Percentiles rank a stretch among this genome's conserved stretches.
phyloP scores from a whole-genome alignment of 2,329 filamentous ascomycete species.

The Akanthomyces dipterigenus region DNA sequence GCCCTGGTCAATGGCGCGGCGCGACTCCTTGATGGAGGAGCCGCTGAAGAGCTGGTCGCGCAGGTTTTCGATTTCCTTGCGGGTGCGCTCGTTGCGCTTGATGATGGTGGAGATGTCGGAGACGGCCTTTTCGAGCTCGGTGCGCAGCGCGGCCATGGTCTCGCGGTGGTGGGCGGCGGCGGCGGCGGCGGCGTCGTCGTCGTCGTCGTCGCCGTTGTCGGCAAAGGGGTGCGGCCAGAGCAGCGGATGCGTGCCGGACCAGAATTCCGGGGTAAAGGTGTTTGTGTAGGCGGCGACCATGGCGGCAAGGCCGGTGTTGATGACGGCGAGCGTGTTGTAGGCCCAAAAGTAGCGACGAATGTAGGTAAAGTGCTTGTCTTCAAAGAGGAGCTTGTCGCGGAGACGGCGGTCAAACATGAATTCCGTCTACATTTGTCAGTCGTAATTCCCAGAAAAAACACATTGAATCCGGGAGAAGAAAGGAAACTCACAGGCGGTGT shows the following conservation, averaged over 20 bases:
- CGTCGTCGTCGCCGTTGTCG: no score
- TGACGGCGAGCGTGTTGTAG: slow-evolving; percentile 52
- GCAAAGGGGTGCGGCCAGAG: slow-evolving; percentile 50
- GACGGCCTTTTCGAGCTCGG: slow-evolving; percentile 46
- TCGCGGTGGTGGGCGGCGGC: slow-evolving; percentile 42
- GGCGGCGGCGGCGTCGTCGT: slow-evolving; percentile 8
- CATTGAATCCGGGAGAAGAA: background rate
- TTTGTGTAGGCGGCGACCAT: slow-evolving; percentile 51
- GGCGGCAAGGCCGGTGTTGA: slow-evolving; percentile 52
- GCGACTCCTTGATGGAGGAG: slow-evolving; percentile 54
- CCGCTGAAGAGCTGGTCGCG: slow-evolving; percentile 57
- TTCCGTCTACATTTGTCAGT: slow-evolving; percentile 27
- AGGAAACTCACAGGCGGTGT: slow-evolving; percentile 41
- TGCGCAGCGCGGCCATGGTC: slow-evolving; percentile 37
- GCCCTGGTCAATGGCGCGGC: slow-evolving; percentile 57
- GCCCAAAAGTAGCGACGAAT: slow-evolving; percentile 58
- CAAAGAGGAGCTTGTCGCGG: slow-evolving; percentile 53
- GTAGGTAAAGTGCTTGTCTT: slow-evolving; percentile 55
- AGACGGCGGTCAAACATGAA: slow-evolving; percentile 53
- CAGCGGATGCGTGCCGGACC: slow-evolving; percentile 46
- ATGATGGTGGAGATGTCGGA: slow-evolving; percentile 40
- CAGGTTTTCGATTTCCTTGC: slow-evolving; percentile 49
- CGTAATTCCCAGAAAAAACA: no score
- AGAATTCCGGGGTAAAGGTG: slow-evolving; percentile 52
- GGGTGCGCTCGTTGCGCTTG: slow-evolving; percentile 44